phyloP scores from a whole-genome alignment of 768 basidiomycete species.

The Leccinum obscurum region DNA sequence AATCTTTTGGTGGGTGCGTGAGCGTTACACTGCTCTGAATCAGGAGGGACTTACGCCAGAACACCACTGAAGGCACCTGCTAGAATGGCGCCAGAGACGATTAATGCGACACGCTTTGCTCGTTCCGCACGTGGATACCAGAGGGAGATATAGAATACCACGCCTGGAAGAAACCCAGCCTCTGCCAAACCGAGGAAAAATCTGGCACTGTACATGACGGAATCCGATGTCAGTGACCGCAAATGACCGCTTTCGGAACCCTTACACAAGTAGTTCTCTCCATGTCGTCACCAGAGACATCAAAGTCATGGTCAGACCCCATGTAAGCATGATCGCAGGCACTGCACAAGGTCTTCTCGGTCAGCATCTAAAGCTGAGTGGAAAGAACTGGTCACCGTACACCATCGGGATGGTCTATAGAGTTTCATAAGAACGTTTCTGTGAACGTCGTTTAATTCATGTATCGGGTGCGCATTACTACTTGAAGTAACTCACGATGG shows the following conservation, averaged over 20 bases:
- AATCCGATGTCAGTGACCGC: conserved; percentile 4
- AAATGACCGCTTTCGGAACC: background rate
- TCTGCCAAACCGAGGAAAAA: conserved; percentile 48
- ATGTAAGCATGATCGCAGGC: conserved; percentile 37
- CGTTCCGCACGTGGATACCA: conserved; percentile 63
- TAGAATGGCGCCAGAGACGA: conserved; percentile 57
- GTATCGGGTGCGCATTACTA: background rate
- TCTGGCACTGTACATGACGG: conserved; percentile 29
- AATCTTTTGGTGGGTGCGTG: conserved; percentile 29
- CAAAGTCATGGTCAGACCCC: conserved; percentile 39
- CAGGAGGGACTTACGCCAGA: conserved; percentile 38
- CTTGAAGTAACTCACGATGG: conserved; percentile 35
- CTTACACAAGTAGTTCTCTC: conserved; percentile 32
- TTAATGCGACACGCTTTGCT: conserved; percentile 54
- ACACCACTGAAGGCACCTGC: conserved; percentile 51
- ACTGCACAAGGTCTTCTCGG: conserved; percentile 30
- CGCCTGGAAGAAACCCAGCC: conserved; percentile 42
- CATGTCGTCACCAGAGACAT: conserved; percentile 39
- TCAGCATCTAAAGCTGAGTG: conserved; percentile 4
- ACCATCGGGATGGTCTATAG: conserved; percentile 34
- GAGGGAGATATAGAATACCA: conserved; percentile 45
- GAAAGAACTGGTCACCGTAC: conserved; percentile 17
- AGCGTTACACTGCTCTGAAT: background rate
- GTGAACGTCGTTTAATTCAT: background rate
- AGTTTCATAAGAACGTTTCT: conserved; percentile 41